Evolutionary conservation across 179 eudicot genomes (phyloP), one percentile per base, ranked within the genome.

Genomic region (Beta macrorhiza): DNA sequence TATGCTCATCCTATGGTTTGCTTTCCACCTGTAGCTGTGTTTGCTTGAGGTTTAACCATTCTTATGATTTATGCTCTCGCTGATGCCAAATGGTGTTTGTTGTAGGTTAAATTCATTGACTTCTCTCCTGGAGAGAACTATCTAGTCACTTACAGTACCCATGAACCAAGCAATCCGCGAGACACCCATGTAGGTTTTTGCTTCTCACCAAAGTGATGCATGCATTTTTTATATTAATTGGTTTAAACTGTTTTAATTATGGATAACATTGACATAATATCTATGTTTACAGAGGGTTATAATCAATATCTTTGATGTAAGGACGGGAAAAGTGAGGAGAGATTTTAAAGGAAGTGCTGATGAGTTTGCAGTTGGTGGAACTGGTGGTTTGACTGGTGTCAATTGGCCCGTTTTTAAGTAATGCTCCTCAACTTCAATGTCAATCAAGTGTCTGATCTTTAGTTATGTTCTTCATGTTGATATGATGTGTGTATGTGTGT

Each of bases 341-440:
- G 98, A 92, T 81, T 97, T 97, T 82, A 94, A 88, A 82, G 99
- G 99, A 76, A 97, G 91, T 80, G 95, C 99, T 37, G 98, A 91
- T 84, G 98, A 97, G 55, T 94, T 90, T 86, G 91, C 97, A 13
- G 87, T 91, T 76, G 99, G 97, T 78, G 98, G 98, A 67, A 85
- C 93, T 72, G 97, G 97, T 72, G 98, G 98, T 84, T 89, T 92
- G 78, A 88, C 91, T 13, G 99, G 98, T 42, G 97, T 92, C 74
- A 87, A 94, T 8, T 97, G 99, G 99, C 99, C 99, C 55, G 88
- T 97, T 74, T 97, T 97, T 89, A 92, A 90, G 99, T 94, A 80
- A 73, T 72, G 44, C 58, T 37, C 52, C 15, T 65, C 42, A 44
- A 62, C 63, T 44, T 42, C 0, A 20, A 5, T 72, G 22, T 72